Conservation (phyloP, 2,329 filamentous ascomycete species). For the Penicillium sp. region DNA sequence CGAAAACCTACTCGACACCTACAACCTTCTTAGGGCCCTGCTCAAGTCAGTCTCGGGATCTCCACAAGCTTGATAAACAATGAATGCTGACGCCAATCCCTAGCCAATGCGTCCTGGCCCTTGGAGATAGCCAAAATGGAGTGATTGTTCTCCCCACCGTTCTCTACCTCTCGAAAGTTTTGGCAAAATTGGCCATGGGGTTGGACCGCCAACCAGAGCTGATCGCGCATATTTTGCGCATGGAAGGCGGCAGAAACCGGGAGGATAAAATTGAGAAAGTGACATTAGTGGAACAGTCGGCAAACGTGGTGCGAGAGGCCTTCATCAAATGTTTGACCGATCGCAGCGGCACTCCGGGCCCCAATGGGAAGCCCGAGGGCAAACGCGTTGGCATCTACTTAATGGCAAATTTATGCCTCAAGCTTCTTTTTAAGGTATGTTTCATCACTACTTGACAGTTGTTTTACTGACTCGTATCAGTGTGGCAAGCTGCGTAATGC, state of each 20-base stretch:
- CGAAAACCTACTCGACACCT: slow-evolving; percentile 70
- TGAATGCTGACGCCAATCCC: neutral
- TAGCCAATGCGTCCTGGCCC: slow-evolving; percentile 78
- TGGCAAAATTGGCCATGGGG: slow-evolving; percentile 79
- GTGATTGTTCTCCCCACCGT: slow-evolving; percentile 79
- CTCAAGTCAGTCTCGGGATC: slow-evolving; percentile 61
- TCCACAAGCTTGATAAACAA: neutral
- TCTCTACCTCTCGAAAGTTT: slow-evolving; percentile 74
- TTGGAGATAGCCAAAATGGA: slow-evolving; percentile 76
- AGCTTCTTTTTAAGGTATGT: slow-evolving; percentile 76
- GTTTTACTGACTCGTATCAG: slow-evolving; percentile 36
- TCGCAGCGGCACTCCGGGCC: slow-evolving; percentile 62
- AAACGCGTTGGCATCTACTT: slow-evolving; percentile 87
- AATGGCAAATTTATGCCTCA: slow-evolving; percentile 86
- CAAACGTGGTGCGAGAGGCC: slow-evolving; percentile 84
- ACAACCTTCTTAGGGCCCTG: slow-evolving; percentile 70
- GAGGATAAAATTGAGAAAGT: slow-evolving; percentile 67
- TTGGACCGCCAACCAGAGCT: slow-evolving; percentile 79
- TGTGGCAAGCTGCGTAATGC: slow-evolving; percentile 80
- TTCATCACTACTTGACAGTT: neutral
- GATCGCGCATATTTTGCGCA: slow-evolving; percentile 60
- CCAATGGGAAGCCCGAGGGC: slow-evolving; percentile 68
- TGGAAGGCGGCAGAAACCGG: slow-evolving; percentile 46
- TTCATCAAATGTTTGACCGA: slow-evolving; percentile 89
- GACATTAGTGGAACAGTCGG: slow-evolving; percentile 81